Conservation (phyloP, 768 basidiomycete species). For the Melanogaster broomeanus region DNA sequence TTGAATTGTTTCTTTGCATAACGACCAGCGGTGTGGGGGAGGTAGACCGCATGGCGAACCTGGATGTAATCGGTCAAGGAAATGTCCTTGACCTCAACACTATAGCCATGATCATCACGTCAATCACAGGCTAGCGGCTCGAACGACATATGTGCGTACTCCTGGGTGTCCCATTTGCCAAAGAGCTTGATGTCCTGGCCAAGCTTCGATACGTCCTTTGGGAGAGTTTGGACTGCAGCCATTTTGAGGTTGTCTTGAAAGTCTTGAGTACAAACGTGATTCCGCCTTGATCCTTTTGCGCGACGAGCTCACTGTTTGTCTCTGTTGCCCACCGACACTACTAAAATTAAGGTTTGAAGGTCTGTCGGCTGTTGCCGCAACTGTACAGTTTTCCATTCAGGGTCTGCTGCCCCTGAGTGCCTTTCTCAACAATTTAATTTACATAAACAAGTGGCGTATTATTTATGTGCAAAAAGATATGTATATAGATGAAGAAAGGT, state of each 20-base stretch:
- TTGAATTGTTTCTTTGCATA: slow-evolving; percentile 99
- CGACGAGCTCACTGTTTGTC: slow-evolving; percentile 28
- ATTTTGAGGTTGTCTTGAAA: slow-evolving; percentile 49
- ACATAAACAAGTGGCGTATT: too few relatives aligned
- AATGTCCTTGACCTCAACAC: slow-evolving; percentile 99
- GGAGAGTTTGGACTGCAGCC: slow-evolving; percentile 70
- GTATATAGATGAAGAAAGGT: too few relatives aligned
- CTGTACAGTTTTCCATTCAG: slow-evolving; percentile 27
- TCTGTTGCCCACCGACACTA: slow-evolving; percentile 11
- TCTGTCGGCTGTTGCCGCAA: slow-evolving; percentile 24
- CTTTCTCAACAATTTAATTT: too few relatives aligned
- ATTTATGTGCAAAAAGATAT: background rate
- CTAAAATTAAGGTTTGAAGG: slow-evolving; percentile 26
- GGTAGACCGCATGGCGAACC: slow-evolving; percentile 95
- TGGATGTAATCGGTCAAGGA: slow-evolving; percentile 99
- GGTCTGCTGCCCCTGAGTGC: too few relatives aligned
- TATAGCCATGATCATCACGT: slow-evolving; percentile 33
- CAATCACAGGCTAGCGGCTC: slow-evolving; percentile 10
- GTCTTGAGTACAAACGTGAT: slow-evolving; percentile 20
- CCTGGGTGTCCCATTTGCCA: slow-evolving; percentile 98
- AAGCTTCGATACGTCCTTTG: slow-evolving; percentile 78
- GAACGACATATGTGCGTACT: slow-evolving; percentile 55
- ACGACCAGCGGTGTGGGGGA: slow-evolving; percentile 98
- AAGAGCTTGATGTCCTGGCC: slow-evolving; percentile 93
- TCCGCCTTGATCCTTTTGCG: slow-evolving; percentile 14